These are phyloP conservation scores for Fusarium sp. DNA, from an alignment of 2,329 filamentous ascomycete genomes.

Conservation along the genomic window DNA sequence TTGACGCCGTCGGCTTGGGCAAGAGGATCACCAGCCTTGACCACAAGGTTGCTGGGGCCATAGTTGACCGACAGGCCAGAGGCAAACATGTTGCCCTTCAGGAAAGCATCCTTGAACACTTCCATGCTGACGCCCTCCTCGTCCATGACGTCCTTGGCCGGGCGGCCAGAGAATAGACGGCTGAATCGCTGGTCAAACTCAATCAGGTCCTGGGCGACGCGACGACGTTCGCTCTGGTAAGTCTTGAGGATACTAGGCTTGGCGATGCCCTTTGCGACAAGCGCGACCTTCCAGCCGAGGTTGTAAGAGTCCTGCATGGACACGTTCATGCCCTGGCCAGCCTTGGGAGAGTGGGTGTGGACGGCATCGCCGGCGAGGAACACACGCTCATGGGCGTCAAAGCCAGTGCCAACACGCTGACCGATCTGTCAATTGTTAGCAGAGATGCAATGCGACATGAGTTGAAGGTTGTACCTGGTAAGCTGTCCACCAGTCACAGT, in stretches of 20 bases:
- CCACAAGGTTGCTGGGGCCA: conserved; percentile 24
- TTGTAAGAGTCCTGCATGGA: conserved; percentile 73
- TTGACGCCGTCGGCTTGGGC: conserved; percentile 4
- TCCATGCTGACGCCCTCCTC: conserved; percentile 71
- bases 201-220: conserved; percentile 75
- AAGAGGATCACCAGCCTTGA: conserved; percentile 14
- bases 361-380: conserved; percentile 79
- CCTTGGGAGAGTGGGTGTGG: conserved; percentile 68
- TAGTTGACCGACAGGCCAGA: conserved; percentile 24
- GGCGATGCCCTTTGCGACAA: conserved; percentile 58
- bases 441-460: accelerated
- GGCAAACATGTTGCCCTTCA: conserved; percentile 64
- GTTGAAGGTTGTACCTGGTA: conserved; percentile 54
- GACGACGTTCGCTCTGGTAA: conserved; percentile 65
- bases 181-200: conserved; percentile 70
- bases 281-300: conserved; percentile 67
- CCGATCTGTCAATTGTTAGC: conserved; percentile 58
- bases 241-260: conserved; percentile 59
- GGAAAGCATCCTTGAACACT: conserved; percentile 71
- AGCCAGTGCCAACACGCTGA: conserved; percentile 70
- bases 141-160: conserved; percentile 70
- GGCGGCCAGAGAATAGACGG: conserved; percentile 61
- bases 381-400: conserved; percentile 67
- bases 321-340: conserved; percentile 79
- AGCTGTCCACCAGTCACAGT: conserved; percentile 59